Conservation (phyloP, 2,329 filamentous ascomycete species). For the Amylocarpus encephaloides region DNA sequence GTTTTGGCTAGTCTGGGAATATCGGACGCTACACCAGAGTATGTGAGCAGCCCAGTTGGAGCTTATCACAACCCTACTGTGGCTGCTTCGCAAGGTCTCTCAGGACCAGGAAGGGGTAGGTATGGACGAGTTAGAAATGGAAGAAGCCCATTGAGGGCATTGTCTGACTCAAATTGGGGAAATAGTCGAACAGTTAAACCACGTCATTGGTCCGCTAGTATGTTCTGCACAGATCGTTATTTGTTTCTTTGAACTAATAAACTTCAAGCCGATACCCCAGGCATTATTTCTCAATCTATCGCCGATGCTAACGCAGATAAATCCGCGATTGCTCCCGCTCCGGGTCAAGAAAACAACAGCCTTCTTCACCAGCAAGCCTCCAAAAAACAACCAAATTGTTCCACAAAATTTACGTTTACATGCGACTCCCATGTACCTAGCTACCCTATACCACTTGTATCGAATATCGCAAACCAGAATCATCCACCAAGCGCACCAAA, state of each 20-base stretch:
- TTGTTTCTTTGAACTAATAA: conserved; percentile 7
- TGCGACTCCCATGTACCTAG: conserved; percentile 83
- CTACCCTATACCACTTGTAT: conserved; percentile 52
- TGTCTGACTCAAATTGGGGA: conserved; percentile 43
- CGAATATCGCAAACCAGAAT: conserved; percentile 21
- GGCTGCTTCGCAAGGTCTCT: conserved; percentile 60
- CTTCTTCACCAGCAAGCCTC: conserved; percentile 64
- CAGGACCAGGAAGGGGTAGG: conserved; percentile 77
- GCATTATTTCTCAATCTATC: conserved; percentile 89
- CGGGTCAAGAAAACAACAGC: conserved; percentile 72
- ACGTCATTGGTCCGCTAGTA: conserved; percentile 18
- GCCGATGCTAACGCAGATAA: conserved; percentile 84
- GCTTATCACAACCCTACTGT: conserved; percentile 52
- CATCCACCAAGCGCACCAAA: conserved; percentile 9
- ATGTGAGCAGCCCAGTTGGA: conserved; percentile 35
- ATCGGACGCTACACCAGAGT: conserved; percentile 41
- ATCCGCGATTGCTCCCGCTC: conserved; percentile 48
- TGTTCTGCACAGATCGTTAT: not conserved
- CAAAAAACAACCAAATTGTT: conserved; percentile 58
- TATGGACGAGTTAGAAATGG: conserved; percentile 62
- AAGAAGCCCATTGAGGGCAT: conserved; percentile 55
- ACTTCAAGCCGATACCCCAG: conserved; percentile 48
- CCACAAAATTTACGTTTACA: conserved; percentile 93
- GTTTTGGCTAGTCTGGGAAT: conserved; percentile 61
- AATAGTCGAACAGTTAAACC: conserved; percentile 29